Evolutionary conservation across 176 grass and related monocot species (phyloP), one percentile per base, ranked within the genome.

Genomic region (Microstegium vimineum): DNA sequence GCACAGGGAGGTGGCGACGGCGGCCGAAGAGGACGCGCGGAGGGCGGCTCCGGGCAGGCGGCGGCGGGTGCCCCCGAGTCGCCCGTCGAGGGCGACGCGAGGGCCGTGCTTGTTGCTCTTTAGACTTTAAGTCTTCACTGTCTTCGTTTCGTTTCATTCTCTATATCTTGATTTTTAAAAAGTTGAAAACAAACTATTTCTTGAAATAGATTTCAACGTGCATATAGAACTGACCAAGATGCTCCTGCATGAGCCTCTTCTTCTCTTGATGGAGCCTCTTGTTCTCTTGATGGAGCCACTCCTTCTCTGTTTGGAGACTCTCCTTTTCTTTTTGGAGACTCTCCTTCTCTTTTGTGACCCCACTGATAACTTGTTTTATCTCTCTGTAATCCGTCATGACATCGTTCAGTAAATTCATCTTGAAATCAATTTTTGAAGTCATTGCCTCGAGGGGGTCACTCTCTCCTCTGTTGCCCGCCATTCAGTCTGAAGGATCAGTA

Each of bases 201-300:
- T 25, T 27, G 22, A 10, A 35, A 43, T 15, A 13, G 35, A 71
- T 18, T 36, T 60, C 1, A 3, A n/a, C 20, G 60, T 43, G 52
- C 17, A 22, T 79, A 64, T 59, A 7, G 4, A 62, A 42, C 61
- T 18, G 32, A 87, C 85, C 85, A 10, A 69, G 61, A 3, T 30
- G 16, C 28, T 87, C 62, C 22, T 57, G 26, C 36, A 26, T 47
- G 62, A 81, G 28, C 59, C 22, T 86, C 26, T 73, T 47, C 42
- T 74, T 80, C 18, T 87, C 62, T n/a, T 46, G 27, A 16, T n/a
- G 72, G 31, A 87, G 65, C 61, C 6, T 82, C 17, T 62, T 42
- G 28, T 76, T 76, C 13, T 87, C 78, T 37, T 70, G 22, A 6
- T 47, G 64, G 51, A 82, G 23, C 61, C 25, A 69, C n/a, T 69